Evolutionary conservation across 305 asterid species (phyloP).

Genomic region (Fraxinus floribunda): DNA sequence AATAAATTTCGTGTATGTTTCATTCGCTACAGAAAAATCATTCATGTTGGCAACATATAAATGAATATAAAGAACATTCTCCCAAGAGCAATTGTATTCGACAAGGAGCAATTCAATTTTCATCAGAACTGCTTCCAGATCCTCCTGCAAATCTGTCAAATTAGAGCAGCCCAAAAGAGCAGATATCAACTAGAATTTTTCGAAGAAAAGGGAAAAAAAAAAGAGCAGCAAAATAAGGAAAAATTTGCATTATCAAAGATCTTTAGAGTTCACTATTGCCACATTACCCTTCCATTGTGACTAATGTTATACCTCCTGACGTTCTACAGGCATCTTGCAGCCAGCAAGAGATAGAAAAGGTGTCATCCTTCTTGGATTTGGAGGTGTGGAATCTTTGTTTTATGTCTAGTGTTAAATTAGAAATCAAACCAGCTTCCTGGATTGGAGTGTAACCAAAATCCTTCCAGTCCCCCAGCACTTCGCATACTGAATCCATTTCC

Average conservation of each 20-base stretch:
- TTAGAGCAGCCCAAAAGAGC: slow-evolving; percentile 16
- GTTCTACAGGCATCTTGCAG: slow-evolving; percentile 55
- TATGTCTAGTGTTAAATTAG: slow-evolving; percentile 33
- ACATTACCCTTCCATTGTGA: slow-evolving; percentile 9
- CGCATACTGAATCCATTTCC: slow-evolving; percentile 53
- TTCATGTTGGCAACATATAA: slow-evolving; percentile 78
- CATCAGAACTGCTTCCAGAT: slow-evolving; percentile 58
- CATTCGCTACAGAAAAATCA: slow-evolving; percentile 68
- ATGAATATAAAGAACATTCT: slow-evolving; percentile 81
- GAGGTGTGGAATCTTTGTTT: slow-evolving; percentile 46
- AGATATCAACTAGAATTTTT: not conserved
- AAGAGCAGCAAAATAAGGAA: slow-evolving; percentile 1
- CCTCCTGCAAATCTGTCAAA: slow-evolving; percentile 64
- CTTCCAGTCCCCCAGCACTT: slow-evolving; percentile 61
- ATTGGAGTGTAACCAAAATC: slow-evolving; percentile 35
- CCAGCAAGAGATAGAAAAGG: slow-evolving; percentile 76
- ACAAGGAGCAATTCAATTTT: slow-evolving; percentile 60
- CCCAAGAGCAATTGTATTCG: slow-evolving; percentile 72
- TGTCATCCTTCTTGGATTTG: slow-evolving; percentile 52
- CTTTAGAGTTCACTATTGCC: not conserved
- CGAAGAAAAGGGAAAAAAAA: not conserved
- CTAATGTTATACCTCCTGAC: slow-evolving; percentile 53
- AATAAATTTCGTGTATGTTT: slow-evolving; percentile 69
- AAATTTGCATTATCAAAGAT: slow-evolving; percentile 8
- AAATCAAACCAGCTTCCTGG: slow-evolving; percentile 26